phyloP scores from a whole-genome alignment of 805 yeast species.

The Saturnispora serradocipensis region DNA sequence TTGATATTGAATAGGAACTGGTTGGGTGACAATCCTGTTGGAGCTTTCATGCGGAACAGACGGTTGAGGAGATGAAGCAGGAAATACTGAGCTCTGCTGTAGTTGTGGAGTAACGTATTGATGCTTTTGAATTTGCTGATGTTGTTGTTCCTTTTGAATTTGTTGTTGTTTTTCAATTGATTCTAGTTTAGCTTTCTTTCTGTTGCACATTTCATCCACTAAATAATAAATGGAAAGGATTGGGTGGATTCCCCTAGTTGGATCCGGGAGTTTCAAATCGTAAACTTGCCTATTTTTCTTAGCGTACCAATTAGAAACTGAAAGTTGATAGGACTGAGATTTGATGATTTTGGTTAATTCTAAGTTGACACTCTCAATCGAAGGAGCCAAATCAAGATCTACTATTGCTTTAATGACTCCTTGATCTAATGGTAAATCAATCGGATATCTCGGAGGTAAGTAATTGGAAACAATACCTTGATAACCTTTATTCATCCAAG shows the following conservation, averaged over 20 bases:
- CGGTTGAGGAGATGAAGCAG: conserved; percentile 12
- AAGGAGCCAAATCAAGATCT: conserved; percentile 61
- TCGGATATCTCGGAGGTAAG: conserved; percentile 71
- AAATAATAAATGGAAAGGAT: conserved; percentile 76
- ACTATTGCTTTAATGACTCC: conserved; percentile 67
- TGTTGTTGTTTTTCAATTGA: conserved; percentile 25
- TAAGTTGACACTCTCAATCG: conserved; percentile 45
- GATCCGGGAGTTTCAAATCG: conserved; percentile 44
- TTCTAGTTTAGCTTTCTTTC: conserved; percentile 51
- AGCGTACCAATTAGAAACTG: conserved; percentile 54
- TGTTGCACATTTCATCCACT: conserved; percentile 72
- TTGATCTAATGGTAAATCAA: conserved; percentile 57
- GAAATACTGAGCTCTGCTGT: conserved; percentile 10
- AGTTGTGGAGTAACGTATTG: conserved; percentile 9
- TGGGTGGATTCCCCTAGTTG: conserved; percentile 84
- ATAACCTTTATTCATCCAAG: conserved; percentile 90
- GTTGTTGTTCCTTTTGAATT: not conserved
- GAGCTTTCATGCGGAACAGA: conserved; percentile 12
- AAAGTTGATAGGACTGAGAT: conserved; percentile 57
- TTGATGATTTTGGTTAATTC: conserved; percentile 50
- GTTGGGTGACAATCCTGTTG: conserved; percentile 20
- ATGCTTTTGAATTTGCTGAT: not conserved
- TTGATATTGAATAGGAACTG: conserved; percentile 18
- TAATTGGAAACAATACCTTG: conserved; percentile 63
- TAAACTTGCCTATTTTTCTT: conserved; percentile 23